These are phyloP conservation scores for Sungouiozyma ichnusensis DNA, from an alignment of 805 yeast species.

Conservation along the genomic window DNA sequence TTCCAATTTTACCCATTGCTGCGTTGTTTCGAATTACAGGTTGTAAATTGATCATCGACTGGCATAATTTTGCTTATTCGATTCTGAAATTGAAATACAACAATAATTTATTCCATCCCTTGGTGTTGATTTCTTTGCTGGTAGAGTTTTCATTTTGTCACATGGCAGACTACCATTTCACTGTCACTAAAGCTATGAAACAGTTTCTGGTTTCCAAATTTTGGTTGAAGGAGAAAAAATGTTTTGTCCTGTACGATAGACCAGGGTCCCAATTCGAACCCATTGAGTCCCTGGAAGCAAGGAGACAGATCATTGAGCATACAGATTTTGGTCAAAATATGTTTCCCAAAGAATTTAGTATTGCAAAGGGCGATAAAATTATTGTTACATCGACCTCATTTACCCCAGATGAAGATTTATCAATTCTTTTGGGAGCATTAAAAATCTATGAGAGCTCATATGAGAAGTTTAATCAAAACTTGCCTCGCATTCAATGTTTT, in stretches of 20 bases:
- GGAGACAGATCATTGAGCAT: constrained; percentile 9
- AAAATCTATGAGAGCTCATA: constrained; percentile 40
- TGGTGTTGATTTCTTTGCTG: constrained; percentile 46
- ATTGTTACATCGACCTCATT: constrained; percentile 84
- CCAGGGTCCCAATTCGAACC: constrained; percentile 67
- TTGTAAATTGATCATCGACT: constrained; percentile 68
- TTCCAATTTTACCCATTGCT: constrained; percentile 66
- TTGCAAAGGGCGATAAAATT: constrained; percentile 41
- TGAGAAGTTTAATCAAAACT: constrained; percentile 12
- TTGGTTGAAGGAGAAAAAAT: constrained; percentile 36
- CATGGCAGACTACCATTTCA: constrained; percentile 59
- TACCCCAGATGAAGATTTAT: constrained; percentile 90
- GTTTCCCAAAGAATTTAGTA: constrained; percentile 26
- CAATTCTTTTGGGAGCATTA: constrained; percentile 57
- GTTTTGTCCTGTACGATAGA: constrained; percentile 71
- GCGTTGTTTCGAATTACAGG: constrained; percentile 46
- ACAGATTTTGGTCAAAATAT: constrained; percentile 29
- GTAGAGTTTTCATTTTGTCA: constrained; percentile 59
- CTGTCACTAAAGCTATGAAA: constrained; percentile 74
- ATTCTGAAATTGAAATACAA: constrained; percentile 59
- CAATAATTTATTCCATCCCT: constrained; percentile 40
- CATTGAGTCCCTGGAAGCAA: constrained; percentile 12
- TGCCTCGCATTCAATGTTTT: constrained; percentile 51
- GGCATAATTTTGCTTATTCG: constrained; percentile 92
- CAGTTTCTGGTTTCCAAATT: constrained; percentile 46